These are phyloP conservation scores for Sporisorium scitamineum DNA, from an alignment of 1,284 basidiomycete genomes.

Conservation along the genomic window DNA sequence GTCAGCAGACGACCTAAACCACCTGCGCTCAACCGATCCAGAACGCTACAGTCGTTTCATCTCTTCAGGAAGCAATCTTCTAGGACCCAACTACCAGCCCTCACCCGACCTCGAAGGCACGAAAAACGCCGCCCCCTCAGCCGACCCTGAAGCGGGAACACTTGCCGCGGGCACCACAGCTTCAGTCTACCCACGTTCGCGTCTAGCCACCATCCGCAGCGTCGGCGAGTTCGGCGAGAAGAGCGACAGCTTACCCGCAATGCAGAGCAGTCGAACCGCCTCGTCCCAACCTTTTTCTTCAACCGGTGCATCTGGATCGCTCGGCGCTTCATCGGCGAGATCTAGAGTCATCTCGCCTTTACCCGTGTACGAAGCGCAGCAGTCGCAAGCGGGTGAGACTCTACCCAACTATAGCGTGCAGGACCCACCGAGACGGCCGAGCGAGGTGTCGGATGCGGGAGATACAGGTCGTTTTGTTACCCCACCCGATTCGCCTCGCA, in stretches of 20 bases:
- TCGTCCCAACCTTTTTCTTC: constrained; percentile 6
- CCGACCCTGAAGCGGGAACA: not conserved
- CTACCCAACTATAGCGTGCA: constrained; percentile 34
- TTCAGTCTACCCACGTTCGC: constrained; percentile 9
- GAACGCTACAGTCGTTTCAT: constrained; percentile 56
- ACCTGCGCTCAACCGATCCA: constrained; percentile 34
- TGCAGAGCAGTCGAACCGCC: constrained; percentile 3
- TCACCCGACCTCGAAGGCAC: constrained; percentile 18
- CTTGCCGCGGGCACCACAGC: constrained; percentile 11
- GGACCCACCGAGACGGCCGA: constrained; percentile 6
- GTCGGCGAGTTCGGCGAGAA: constrained; percentile 58
- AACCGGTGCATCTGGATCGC: constrained; percentile 11
- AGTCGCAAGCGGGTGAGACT: constrained; percentile 15
- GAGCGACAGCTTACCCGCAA: constrained; percentile 13
- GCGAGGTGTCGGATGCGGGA: constrained; percentile 8
- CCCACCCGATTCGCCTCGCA: constrained; percentile 27
- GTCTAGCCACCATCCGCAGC: constrained; percentile 54
- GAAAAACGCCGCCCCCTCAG: constrained; percentile 2
- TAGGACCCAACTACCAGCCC: constrained; percentile 47
- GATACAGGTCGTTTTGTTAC: constrained; percentile 34
- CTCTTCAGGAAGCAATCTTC: constrained; percentile 44
- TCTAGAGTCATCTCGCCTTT: constrained; percentile 22
- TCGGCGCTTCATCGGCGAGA: constrained; percentile 11
- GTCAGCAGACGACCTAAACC: constrained; percentile 30
- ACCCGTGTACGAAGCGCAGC: constrained; percentile 30